These are phyloP conservation scores for Macrocybe gigantea DNA, from an alignment of 768 basidiomycete genomes.

Conservation along the genomic window DNA sequence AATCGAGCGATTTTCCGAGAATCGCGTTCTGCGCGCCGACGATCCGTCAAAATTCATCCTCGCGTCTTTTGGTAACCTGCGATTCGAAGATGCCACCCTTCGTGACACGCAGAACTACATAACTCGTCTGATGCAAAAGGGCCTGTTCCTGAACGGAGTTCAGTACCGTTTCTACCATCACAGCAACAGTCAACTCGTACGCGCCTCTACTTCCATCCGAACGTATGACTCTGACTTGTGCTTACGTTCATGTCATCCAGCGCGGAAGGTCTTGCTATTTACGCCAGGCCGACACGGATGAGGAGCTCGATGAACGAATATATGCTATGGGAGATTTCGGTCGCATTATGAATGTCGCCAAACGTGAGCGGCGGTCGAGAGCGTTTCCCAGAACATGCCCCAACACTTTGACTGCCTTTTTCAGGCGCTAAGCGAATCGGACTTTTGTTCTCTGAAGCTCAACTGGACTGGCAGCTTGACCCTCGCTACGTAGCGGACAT, in stretches of 20 bases:
- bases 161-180: constrained; percentile 70
- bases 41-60: constrained; percentile 52
- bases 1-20: constrained; percentile 44
- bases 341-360: constrained; percentile 57
- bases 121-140: constrained; percentile 43
- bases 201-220: constrained; percentile 9
- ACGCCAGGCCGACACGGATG: constrained; percentile 45
- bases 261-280: constrained; percentile 61
- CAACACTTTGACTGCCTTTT: neutral
- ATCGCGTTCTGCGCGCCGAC: constrained; percentile 54
- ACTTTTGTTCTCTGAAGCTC: constrained; percentile 58
- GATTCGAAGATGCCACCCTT: constrained; percentile 49
- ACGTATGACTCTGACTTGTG: neutral
- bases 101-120: constrained; percentile 51
- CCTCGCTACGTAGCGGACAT: constrained; percentile 48
- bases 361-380: constrained; percentile 35
- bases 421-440: constrained; percentile 67
- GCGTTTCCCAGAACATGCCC: neutral
- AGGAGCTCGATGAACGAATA: constrained; percentile 52
- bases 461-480: constrained; percentile 50
- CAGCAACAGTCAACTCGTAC: constrained; percentile 63
- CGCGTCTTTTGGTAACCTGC: constrained; percentile 44
- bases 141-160: constrained; percentile 49
- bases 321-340: constrained; percentile 54
- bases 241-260: constrained; percentile 20